Conservation (phyloP, 805 yeast species). For the Cyberlindnera bimundalis region DNA sequence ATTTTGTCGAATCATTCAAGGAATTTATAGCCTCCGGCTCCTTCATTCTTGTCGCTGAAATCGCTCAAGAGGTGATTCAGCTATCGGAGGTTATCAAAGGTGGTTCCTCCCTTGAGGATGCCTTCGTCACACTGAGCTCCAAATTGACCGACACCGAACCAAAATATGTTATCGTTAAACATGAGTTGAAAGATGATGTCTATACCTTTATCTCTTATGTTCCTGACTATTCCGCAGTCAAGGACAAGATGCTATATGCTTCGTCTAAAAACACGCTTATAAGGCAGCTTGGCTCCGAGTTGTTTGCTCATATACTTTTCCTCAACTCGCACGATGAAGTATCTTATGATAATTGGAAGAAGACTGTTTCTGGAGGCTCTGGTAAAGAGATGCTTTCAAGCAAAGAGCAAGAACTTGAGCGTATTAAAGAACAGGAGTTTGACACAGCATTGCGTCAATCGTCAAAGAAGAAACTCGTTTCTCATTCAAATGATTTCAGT, state of each 20-base stretch:
- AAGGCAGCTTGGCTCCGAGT: slow-evolving; percentile 63
- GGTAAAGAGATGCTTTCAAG: slow-evolving; percentile 49
- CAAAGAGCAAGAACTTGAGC: slow-evolving; percentile 51
- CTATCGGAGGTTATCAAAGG: slow-evolving; percentile 33
- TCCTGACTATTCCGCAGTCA: slow-evolving; percentile 80
- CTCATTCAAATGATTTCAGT: slow-evolving; percentile 26
- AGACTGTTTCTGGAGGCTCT: slow-evolving; percentile 34
- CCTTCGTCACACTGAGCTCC: slow-evolving; percentile 30
- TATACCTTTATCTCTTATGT: slow-evolving; percentile 72
- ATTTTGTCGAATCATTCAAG: slow-evolving; percentile 44
- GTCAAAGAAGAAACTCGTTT: slow-evolving; percentile 28
- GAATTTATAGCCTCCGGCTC: slow-evolving; percentile 32
- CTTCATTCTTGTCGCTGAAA: slow-evolving; percentile 37
- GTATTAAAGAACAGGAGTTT: slow-evolving; percentile 43
- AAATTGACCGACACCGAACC: slow-evolving; percentile 39
- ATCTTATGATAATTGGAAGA: slow-evolving; percentile 44
- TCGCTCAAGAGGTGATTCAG: slow-evolving; percentile 34
- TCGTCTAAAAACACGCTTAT: slow-evolving; percentile 78
- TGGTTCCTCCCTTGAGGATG: slow-evolving; percentile 33
- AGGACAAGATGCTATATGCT: slow-evolving; percentile 90
- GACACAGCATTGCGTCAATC: slow-evolving; percentile 31
- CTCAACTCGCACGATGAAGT: slow-evolving; percentile 34
- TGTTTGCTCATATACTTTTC: slow-evolving; percentile 33
- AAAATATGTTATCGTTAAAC: slow-evolving; percentile 46
- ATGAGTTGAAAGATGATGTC: slow-evolving; percentile 24